Base-by-base conservation (phyloP, 1,284 basidiomycete species). In the Cryptococcus neoformans region DNA sequence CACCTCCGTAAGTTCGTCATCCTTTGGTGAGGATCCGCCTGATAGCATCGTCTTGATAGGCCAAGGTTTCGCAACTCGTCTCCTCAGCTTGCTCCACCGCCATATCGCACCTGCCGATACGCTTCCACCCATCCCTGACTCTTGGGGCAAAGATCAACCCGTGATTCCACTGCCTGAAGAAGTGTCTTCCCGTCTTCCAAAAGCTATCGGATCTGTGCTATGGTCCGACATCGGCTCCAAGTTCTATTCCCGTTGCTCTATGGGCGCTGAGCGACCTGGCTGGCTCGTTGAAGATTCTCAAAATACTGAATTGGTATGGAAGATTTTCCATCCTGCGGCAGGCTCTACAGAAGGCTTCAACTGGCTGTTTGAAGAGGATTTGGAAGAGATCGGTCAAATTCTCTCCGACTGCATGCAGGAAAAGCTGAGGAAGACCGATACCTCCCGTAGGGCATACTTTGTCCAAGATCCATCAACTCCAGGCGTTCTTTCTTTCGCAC, bases 211-310 rank as follows among this genome's bases (percentile, higher is more conserved):
- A n/a, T 63, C 60, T 17, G 61, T 69, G 4, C 63, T 72, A 12
- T 69, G 62, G 57, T 64, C 62, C 8, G 70, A 63, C 39, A 63
- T 72, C 17, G 70, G 70, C 0, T 50, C 11, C 11, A 50, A 44
- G 5, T 70, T 67, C 54, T 72, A 72, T 53, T 34, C 56, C n/a
- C 56, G 57, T 28, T 63, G 62, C 28, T 62, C 60, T 6, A 50
- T 67, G 7, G 65, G 65, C 3, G 4, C 21, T 5, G 37, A 51
- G 1, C 37, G 49, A 3, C 55, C 59, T 4, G 65, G 65, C 11
- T 67, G 65, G 65, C 17, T 57, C 6, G 55, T 57, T 4, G 42
- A 45, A 34, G 51, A 53, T 28, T 17, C 51, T 6, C 14, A 60
- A 46, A 41, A 51, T 21, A 35, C 36, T 14, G 62, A 65, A 39